Evolutionary conservation across 1,284 basidiomycete genomes (phyloP).

Genomic region (Sanguinoderma infundibulare): DNA sequence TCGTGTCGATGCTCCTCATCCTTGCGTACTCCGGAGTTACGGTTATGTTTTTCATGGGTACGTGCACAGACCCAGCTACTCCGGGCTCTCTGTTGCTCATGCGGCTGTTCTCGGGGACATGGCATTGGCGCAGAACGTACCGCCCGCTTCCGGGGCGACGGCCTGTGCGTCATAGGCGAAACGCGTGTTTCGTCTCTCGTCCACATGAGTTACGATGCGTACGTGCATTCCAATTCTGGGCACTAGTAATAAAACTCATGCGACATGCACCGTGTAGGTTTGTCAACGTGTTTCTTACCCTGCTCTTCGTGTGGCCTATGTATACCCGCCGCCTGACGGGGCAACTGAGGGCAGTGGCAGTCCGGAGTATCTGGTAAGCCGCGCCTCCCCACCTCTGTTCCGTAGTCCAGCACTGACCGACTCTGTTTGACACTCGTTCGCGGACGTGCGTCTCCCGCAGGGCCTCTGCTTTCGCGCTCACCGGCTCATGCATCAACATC

Average conservation of each 20-base stretch:
- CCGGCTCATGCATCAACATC: conserved; percentile 50
- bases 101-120: neutral
- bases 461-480: conserved; percentile 49
- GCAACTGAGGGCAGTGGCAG: conserved; percentile 39
- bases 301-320: conserved; percentile 52
- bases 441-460: conserved; percentile 26
- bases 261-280: conserved; percentile 31
- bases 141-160: conserved; percentile 38
- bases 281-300: conserved; percentile 48
- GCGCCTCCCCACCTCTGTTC: conserved; percentile 8
- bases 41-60: conserved; percentile 38
- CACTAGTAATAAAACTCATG: neutral
- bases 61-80: conserved; percentile 1
- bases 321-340: conserved; percentile 40
- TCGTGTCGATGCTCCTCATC: conserved; percentile 36
- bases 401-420: neutral
- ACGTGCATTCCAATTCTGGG: conserved; percentile 6
- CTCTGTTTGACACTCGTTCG: neutral
- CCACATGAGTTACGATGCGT: conserved; percentile 47
- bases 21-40: conserved; percentile 39
- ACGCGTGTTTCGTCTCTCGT: conserved; percentile 41
- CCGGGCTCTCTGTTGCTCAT: neutral
- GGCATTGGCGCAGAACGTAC: conserved; percentile 38
- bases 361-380: conserved; percentile 48
- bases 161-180: conserved; percentile 49